Conservation (phyloP, 169 alveolate species). For the Ichthyophthirius multifiliis region DNA sequence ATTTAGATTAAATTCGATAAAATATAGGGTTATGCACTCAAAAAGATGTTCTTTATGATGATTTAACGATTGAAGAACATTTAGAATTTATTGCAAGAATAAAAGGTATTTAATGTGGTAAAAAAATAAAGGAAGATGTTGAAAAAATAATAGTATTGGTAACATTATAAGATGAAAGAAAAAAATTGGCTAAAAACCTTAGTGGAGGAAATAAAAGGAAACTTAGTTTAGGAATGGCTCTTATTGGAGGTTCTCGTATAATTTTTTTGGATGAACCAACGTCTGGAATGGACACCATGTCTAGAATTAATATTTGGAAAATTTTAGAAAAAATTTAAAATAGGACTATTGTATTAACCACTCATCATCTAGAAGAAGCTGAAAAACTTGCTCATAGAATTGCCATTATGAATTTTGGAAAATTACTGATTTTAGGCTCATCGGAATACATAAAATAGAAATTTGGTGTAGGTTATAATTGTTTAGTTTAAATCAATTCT, state of each 20-base stretch:
- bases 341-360: slow-evolving; percentile 74
- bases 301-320: slow-evolving; percentile 85
- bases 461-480: slow-evolving; percentile 72
- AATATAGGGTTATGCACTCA: slow-evolving; percentile 79
- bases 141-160: slow-evolving; percentile 54
- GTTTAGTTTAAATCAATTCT: background rate
- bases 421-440: slow-evolving; percentile 64
- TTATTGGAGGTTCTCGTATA: slow-evolving; percentile 39
- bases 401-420: slow-evolving; percentile 76
- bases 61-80: slow-evolving; percentile 74
- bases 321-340: slow-evolving; percentile 66
- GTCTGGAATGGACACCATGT: slow-evolving; percentile 87
- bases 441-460: slow-evolving; percentile 53
- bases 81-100: slow-evolving; percentile 59
- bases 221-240: slow-evolving; percentile 82
- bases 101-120: slow-evolving; percentile 57
- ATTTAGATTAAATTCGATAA: slow-evolving; percentile 57
- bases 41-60: slow-evolving; percentile 76
- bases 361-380: slow-evolving; percentile 90
- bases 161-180: slow-evolving; percentile 50
- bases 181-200: slow-evolving; percentile 55
- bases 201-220: slow-evolving; percentile 89
- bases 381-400: slow-evolving; percentile 87
- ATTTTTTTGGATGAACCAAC: slow-evolving; percentile 89
- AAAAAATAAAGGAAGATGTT: slow-evolving; percentile 36